Evolutionary conservation across 768 basidiomycete genomes (phyloP).

Genomic region (Pisolithus microcarpus): DNA sequence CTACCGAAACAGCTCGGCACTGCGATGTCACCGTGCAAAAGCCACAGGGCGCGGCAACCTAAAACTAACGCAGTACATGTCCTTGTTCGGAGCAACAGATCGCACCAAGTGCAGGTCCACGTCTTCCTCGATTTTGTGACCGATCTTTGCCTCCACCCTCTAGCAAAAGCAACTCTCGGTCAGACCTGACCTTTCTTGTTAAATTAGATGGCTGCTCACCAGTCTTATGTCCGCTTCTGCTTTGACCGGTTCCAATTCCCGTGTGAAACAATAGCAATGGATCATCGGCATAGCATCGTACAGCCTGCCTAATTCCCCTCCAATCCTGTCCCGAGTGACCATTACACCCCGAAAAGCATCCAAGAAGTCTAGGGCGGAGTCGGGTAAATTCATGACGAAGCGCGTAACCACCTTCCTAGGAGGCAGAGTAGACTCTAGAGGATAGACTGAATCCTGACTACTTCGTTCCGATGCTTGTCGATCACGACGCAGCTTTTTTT

Average conservation of each 20-base stretch:
- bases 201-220: conserved; percentile 40
- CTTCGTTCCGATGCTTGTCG: conserved; percentile 24
- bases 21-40: conserved; percentile 13
- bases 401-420: conserved; percentile 62
- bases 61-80: conserved; percentile 98
- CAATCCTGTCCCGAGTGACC: conserved; percentile 27
- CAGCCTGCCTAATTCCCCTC: conserved; percentile 41
- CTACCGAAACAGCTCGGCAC: conserved; percentile 22
- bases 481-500: conserved; percentile 36
- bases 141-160: conserved; percentile 68
- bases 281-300: conserved; percentile 70
- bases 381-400: conserved; percentile 98
- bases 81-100: conserved; percentile 91
- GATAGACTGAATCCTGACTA: not conserved
- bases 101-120: conserved; percentile 69
- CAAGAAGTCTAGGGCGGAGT: conserved; percentile 83
- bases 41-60: conserved; percentile 47
- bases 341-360: conserved; percentile 81
- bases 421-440: conserved; percentile 13
- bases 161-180: conserved; percentile 29
- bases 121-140: conserved; percentile 43
- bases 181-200: conserved; percentile 1
- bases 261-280: conserved; percentile 95
- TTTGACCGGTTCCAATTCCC: conserved; percentile 60
- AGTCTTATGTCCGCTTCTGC: conserved; percentile 74